Percentiles rank a stretch among this genome's conserved stretches.
Evolutionary conservation across 352 stramenopile species (phyloP).

Genomic region (Saprolegnia diclina): DNA sequence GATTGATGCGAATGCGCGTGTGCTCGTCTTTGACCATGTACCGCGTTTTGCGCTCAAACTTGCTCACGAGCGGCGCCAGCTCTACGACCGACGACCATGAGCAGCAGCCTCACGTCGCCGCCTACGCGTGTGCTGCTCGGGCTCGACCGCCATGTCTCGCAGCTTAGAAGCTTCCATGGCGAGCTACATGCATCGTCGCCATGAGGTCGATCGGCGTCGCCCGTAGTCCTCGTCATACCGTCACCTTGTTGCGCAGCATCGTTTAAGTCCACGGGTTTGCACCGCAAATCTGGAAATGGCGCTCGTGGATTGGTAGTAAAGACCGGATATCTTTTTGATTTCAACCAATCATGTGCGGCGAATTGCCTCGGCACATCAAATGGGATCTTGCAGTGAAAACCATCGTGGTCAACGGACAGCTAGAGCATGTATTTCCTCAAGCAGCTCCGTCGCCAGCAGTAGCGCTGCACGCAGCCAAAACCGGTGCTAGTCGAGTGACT

Average conservation of each 20-base stretch:
- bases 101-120: background rate
- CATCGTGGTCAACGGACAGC: no score
- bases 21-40: slow-evolving; percentile 22
- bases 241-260: slow-evolving; percentile 27
- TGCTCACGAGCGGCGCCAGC: background rate
- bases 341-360: background rate
- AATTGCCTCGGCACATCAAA: no score
- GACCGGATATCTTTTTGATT: slow-evolving; percentile 7
- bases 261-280: background rate
- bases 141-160: slow-evolving; percentile 8
- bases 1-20: slow-evolving; percentile 23
- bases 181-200: slow-evolving; percentile 21
- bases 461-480: no score
- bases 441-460: no score
- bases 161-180: slow-evolving; percentile 25
- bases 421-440: no score
- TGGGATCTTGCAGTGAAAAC: no score
- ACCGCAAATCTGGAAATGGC: no score
- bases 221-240: slow-evolving; percentile 8
- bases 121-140: slow-evolving; percentile 5
- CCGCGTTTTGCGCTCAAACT: slow-evolving; percentile 24
- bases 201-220: no score
- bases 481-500: no score
- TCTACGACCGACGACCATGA: background rate
- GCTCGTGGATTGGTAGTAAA: background rate